phyloP scores from a whole-genome alignment of 176 grass and related monocot species.

The Saccharum spontaneum region DNA sequence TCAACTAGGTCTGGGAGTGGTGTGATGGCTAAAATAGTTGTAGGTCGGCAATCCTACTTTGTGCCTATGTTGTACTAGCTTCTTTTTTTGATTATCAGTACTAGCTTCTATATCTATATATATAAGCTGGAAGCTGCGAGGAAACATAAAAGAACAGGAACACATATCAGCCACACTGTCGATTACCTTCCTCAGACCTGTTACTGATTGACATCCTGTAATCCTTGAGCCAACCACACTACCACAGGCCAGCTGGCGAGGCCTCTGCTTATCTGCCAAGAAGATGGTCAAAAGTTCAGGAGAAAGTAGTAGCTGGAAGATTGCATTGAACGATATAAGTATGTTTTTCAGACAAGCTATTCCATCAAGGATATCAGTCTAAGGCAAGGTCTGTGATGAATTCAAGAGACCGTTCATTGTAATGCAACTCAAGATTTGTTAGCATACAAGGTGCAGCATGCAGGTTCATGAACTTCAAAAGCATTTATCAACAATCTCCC shows the following conservation, averaged over 20 bases:
- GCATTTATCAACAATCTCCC: background rate
- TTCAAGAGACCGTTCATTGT: background rate
- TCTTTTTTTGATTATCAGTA: background rate
- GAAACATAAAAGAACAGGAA: constrained; percentile 10
- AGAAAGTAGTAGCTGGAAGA: background rate
- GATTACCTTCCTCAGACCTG: constrained; percentile 8
- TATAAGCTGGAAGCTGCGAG: background rate
- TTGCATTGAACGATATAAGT: background rate
- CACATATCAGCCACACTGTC: background rate
- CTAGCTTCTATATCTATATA: background rate
- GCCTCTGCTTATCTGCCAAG: background rate
- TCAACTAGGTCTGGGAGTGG: background rate
- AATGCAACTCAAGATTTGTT: background rate
- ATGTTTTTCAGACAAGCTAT: background rate
- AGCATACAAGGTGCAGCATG: background rate
- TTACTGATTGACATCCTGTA: constrained; percentile 5
- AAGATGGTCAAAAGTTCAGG: constrained; percentile 10
- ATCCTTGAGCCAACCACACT: constrained; percentile 3
- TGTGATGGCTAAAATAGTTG: constrained; percentile 6
- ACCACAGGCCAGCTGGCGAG: background rate
- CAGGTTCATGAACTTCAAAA: background rate
- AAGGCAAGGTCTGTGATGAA: background rate
- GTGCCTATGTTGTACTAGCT: constrained; percentile 18
- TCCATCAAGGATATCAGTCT: background rate
- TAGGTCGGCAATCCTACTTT: constrained; percentile 34